Base-by-base conservation (phyloP, 2,329 filamentous ascomycete genomes). In the Cladosporium colombiae region DNA sequence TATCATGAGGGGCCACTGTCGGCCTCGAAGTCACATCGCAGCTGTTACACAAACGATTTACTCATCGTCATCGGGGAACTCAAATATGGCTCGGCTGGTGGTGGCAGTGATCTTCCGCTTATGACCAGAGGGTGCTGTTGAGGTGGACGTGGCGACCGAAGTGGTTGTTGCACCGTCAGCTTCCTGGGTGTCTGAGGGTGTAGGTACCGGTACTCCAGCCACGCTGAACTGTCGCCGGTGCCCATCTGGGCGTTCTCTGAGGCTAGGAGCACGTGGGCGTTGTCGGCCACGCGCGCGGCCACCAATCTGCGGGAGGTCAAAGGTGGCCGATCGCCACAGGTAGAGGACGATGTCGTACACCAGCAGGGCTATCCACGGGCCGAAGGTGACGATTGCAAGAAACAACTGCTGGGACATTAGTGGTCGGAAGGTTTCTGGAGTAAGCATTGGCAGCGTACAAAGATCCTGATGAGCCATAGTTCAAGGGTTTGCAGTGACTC, bases 261-360 rank as follows among this genome's bases (percentile, higher is more conserved):
- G 77, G 71, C 83, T 88, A 16, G 88, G 88, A 40, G 86, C 87
- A 68, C 86, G 80, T 6, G 88, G 88, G 68, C 86, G 80, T 65
- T 82, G 81, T 70, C 83, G 82, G 5, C 88, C 87, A 65, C 83
- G 81, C 37, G 87, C 87, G 70, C 87, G 80, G 6, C 88, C 88
- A 4, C 88, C 88, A 56, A 88, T 71, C 33, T 84, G 74, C 1
- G 88, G 88, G 2, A 89, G 76, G 67, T 89, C 83, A 75, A 88
- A 86, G 50, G 82, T 82, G 14, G 83, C 73, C 16, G 84, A 80
- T 67, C 88, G 86, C 75, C 84, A 85, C 66, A 86, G 69, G 76
- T 89, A 91, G 50, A 90, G 81, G 27, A 85, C 68, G 63, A 88
- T 75, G 74, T 91, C 88, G 79, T 90, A 90, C 68, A 87, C 64